Percentiles rank a stretch among this genome's conserved stretches.
Conservation (phyloP, 2,329 filamentous ascomycete genomes). For the Claviceps quebecensis region DNA sequence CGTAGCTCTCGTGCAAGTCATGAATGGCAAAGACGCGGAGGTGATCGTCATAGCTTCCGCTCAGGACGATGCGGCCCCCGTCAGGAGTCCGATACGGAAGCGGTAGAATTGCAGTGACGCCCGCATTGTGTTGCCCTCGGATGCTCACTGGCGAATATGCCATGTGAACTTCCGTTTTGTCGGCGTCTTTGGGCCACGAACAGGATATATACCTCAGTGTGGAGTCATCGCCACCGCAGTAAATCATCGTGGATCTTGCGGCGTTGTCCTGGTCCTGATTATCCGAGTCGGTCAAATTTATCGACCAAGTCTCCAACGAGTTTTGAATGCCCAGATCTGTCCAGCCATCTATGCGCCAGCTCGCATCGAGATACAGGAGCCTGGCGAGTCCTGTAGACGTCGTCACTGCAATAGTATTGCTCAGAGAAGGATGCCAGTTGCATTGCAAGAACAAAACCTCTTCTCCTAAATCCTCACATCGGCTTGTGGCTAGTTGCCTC, state of each 20-base stretch:
- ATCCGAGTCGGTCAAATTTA: slow-evolving; percentile 38
- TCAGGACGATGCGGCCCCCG: slow-evolving; percentile 49
- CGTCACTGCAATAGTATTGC: slow-evolving; percentile 50
- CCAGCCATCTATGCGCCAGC: slow-evolving; percentile 23
- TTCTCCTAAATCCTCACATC: slow-evolving; percentile 35
- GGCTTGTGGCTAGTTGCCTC: slow-evolving; percentile 28
- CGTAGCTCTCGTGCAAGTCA: slow-evolving; percentile 25
- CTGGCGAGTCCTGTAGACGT: slow-evolving; percentile 54
- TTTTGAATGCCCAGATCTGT: slow-evolving; percentile 31
- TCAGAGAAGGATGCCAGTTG: slow-evolving; percentile 50
- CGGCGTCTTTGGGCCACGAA: slow-evolving; percentile 8
- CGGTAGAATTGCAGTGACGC: slow-evolving; percentile 76
- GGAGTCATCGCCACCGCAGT: slow-evolving; percentile 67
- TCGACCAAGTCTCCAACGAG: slow-evolving; percentile 59
- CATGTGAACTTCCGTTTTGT: slow-evolving; percentile 5
- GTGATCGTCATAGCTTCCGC: slow-evolving; percentile 83
- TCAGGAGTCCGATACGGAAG: slow-evolving; percentile 31
- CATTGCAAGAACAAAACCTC: slow-evolving; percentile 57
- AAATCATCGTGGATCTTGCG: slow-evolving; percentile 27
- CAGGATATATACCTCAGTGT: slow-evolving; percentile 35
- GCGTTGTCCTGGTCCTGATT: slow-evolving; percentile 3
- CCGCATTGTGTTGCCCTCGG: slow-evolving; percentile 54
- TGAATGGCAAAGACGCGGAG: slow-evolving; percentile 51
- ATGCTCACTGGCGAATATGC: slow-evolving; percentile 14
- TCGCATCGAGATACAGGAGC: slow-evolving; percentile 33